These are phyloP conservation scores for Alternaria brassicae DNA, from an alignment of 2,329 filamentous ascomycete genomes.

Conservation along the genomic window DNA sequence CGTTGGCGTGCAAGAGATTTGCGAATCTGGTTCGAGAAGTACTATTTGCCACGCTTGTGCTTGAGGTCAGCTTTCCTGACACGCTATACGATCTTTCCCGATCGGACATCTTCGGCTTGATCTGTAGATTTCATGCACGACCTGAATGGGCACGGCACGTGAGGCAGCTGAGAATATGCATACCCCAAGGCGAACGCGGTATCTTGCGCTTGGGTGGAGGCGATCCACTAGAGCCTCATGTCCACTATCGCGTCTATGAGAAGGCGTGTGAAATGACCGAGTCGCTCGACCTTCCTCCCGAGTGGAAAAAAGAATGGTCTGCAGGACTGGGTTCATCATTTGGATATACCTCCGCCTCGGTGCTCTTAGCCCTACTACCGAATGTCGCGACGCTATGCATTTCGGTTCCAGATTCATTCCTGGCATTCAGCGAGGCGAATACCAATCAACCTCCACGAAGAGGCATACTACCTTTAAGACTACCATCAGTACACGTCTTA, in stretches of 20 bases:
- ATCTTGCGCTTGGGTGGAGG: rapidly evolving
- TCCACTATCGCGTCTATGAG: background rate
- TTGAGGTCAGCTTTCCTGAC: background rate
- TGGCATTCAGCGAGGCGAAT: background rate
- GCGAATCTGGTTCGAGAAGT: conserved; percentile 13
- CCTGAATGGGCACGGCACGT: conserved; percentile 12
- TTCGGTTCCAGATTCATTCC: background rate
- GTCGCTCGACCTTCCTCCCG: conserved; percentile 5
- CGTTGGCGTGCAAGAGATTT: conserved; percentile 23
- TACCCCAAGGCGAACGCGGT: background rate
- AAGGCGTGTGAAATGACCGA: background rate
- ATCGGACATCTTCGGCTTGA: conserved; percentile 2
- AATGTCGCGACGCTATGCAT: conserved; percentile 18
- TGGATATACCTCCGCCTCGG: background rate
- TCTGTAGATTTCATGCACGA: conserved; percentile 6
- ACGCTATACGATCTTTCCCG: background rate
- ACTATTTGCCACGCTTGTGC: conserved; percentile 8
- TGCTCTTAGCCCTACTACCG: conserved; percentile 12
- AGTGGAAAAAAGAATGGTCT: background rate
- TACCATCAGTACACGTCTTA: background rate
- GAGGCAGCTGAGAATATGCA: conserved; percentile 17
- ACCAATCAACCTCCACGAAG: background rate
- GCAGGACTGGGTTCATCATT: background rate
- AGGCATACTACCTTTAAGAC: background rate
- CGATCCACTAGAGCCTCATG: background rate